Percentiles rank a stretch among this genome's conserved stretches.
Conservation (phyloP, 73 alveolate species). For the Tetrahymena thermophila region DNA sequence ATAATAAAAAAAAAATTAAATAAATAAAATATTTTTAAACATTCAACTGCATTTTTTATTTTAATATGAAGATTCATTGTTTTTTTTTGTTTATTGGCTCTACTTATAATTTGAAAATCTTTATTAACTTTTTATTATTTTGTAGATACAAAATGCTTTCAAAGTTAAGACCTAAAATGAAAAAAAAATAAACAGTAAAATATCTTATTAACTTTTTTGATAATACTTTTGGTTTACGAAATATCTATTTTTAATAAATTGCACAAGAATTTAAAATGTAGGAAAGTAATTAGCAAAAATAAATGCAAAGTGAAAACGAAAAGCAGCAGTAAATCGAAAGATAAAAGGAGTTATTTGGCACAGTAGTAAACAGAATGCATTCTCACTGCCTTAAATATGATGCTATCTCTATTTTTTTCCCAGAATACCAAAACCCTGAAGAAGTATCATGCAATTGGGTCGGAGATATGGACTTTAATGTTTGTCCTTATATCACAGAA, state of each 20-base stretch:
- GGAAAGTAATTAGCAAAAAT: neutral
- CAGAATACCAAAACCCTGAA: neutral
- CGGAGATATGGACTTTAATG: neutral
- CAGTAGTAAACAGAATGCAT: neutral
- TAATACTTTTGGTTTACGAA: neutral
- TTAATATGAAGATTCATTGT: too few species aligned
- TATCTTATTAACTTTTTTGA: too few species aligned
- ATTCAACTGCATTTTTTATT: too few species aligned
- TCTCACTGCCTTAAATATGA: neutral
- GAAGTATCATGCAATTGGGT: neutral
- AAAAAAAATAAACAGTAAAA: too few species aligned
- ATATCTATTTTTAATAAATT: neutral
- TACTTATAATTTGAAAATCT: too few species aligned
- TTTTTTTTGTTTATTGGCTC: too few species aligned
- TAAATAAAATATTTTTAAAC: too few species aligned
- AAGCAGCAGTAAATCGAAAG: neutral
- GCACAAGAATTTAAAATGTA: neutral
- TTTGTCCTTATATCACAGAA: neutral
- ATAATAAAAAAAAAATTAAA: too few species aligned
- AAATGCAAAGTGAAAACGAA: neutral
- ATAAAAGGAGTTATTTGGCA: neutral
- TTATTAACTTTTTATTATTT: too few species aligned
- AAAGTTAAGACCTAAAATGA: too few species aligned
- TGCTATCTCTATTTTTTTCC: neutral
- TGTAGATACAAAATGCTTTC: too few species aligned